These are phyloP conservation scores for Diaporthe ampelina DNA, from an alignment of 2,329 filamentous ascomycete species.

Conservation along the genomic window DNA sequence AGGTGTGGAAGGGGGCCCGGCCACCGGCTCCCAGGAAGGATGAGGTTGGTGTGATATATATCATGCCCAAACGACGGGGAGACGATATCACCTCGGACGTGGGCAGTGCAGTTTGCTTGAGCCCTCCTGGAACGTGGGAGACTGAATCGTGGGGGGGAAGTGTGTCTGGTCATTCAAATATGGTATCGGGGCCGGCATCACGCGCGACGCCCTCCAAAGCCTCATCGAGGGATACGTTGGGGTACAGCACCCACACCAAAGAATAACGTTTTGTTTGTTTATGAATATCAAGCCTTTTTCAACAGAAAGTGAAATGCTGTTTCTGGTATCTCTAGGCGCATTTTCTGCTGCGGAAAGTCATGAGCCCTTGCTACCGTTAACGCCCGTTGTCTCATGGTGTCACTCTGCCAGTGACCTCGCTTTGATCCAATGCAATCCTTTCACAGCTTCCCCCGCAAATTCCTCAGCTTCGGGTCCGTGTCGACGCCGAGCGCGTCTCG, in stretches of 20 bases:
- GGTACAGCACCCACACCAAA: conserved; percentile 8
- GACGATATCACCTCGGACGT: background rate
- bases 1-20: background rate
- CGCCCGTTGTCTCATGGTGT: background rate
- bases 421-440: too few relatives aligned
- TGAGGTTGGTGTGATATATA: background rate
- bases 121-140: conserved; percentile 19
- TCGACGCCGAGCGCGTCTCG: conserved; percentile 41
- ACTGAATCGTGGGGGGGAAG: conserved; percentile 1
- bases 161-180: conserved; percentile 13
- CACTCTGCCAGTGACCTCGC: background rate
- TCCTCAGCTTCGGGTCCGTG: conserved; percentile 42
- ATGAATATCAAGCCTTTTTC: background rate
- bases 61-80: background rate
- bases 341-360: background rate
- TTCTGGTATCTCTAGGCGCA: conserved; percentile 17
- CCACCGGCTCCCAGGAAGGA: background rate
- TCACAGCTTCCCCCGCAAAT: conserved; percentile 40
- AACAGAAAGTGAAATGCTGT: background rate
- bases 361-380: background rate
- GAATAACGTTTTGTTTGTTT: background rate
- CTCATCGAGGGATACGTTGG: conserved; percentile 16
- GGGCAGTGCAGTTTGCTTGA: background rate
- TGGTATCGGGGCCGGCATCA: background rate
- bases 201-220: background rate